Evolutionary conservation across 1,139 yeast genomes (phyloP), one percentile per base, ranked within the genome.

Genomic region (Wickerhamiella infanticola): DNA sequence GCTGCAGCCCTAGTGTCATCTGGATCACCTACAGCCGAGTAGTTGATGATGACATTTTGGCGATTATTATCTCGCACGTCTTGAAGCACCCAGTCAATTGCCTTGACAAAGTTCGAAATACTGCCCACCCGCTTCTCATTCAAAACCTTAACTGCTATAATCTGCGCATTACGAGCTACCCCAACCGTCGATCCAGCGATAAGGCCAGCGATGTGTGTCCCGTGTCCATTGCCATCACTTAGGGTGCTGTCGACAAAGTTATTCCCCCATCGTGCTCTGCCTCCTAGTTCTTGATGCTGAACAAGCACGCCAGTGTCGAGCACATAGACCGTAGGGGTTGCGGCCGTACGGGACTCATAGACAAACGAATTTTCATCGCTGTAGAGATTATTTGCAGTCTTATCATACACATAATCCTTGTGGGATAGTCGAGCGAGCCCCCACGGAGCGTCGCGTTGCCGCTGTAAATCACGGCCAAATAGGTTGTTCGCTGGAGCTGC

Each of bases 391-490:
- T 23, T 4, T 4, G 38, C 47, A 64, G 81, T 79, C 73, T 81
- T 82, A 70, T 80, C 81, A 47, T 82, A 71, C 49, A 80, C 79
- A 55, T 83, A 72, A 49, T 80, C 74, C 62, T 94, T 77, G 69
- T 86, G 95, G 42, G 95, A 83, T 50, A 88, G 74, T 69, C 97
- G 79, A 41, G 97, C 90, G 55, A 83, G 70, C 53, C 93, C 94
- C 94, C 93, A 81, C 45, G 90, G 88, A 40, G 94, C 90, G 52
- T 85, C 85, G 56, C 75, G 74, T 68, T 85, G 88, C 45, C 74
- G 65, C 44, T 29, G 24, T 69, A 29, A 11, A 11, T 11, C 11
- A 29, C 33, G 33, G 9, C 33, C 9, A 11, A 29, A 29, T 29
- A 29, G 33, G 7, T 18, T 18, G 18, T 18, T 18, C 18, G 18